Evolutionary conservation across 2,329 filamentous ascomycete genomes (phyloP), one percentile per base, ranked within the genome.

Genomic region (Ophiosphaerella korrae): DNA sequence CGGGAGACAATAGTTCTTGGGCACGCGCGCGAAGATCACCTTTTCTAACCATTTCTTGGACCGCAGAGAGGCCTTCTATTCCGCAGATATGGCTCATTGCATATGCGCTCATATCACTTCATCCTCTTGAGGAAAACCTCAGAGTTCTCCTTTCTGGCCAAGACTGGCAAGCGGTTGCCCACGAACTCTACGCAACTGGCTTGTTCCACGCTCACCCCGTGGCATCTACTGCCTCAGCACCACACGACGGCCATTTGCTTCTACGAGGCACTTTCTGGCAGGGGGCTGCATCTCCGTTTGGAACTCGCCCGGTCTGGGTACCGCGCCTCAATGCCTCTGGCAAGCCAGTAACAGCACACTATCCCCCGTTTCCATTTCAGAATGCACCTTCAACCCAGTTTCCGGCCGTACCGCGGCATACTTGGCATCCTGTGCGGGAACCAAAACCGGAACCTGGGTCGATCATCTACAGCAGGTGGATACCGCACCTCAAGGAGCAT

Each of bases 401-500:
- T 45, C 76, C 77, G 11, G 68, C 75, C 4, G 68, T 79, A 48
- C 76, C 75, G 4, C 74, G 83, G 9, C 83, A 88, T 68, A 78
- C 84, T 9, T 85, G 83, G 73, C 89, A 92, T 73, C 89, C 89
- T 3, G 79, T 87, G 7, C 85, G 89, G 7, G 84, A 85, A 1
- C 80, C 84, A 31, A 92, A 93, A 76, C 89, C 89, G 5, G 75
- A 78, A 1, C 87, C 87, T 0, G 88, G 88, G 3, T 82, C 86
- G 1, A 81, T 88, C 53, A 81, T 89, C 60, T 93, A 93, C 77
- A 90, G 88, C 67, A 85, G 89, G 49, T 92, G 87, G 77, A 87
- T 92, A 53, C 88, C 88, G 7, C 85, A 92, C 64, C 78, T 92
- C 35, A 78, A 84, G 53, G 87, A 92, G 77, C 88, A 84, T 58